phyloP scores from a whole-genome alignment of 78 protist species.

The slime mould (Dictyostelium discoideum) region DNA sequence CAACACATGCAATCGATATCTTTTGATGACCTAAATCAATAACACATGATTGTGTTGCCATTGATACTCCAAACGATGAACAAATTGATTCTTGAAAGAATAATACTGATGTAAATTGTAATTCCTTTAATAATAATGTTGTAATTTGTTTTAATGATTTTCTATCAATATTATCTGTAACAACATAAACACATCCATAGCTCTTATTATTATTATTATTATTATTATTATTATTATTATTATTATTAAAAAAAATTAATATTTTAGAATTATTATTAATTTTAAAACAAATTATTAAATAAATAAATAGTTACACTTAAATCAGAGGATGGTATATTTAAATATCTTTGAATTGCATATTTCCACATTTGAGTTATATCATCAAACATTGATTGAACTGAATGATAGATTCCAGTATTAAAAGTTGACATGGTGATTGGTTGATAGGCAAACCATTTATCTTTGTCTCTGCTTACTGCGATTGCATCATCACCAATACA shows the following conservation, averaged over 20 bases:
- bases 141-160: constrained; percentile 47
- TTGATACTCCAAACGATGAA: constrained; percentile 57
- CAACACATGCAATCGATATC: constrained; percentile 50
- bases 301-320: constrained; percentile 31
- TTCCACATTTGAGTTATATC: constrained; percentile 69
- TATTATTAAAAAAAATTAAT: neutral
- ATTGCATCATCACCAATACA: constrained; percentile 76
- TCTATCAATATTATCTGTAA: constrained; percentile 43
- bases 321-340: constrained; percentile 47
- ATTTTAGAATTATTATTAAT: neutral
- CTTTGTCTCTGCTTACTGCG: constrained; percentile 3
- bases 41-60: constrained; percentile 28
- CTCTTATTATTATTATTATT: neutral
- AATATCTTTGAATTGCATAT: constrained; percentile 60
- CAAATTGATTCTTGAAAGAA: constrained; percentile 69
- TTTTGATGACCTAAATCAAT: constrained; percentile 57
- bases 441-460: constrained; percentile 29
- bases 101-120: constrained; percentile 56
- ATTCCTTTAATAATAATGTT: constrained; percentile 5
- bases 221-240: neutral
- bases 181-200: constrained; percentile 71
- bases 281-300: neutral
- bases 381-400: constrained; percentile 8
- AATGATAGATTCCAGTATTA: neutral
- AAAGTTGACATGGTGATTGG: constrained; percentile 14